phyloP scores from a whole-genome alignment of 208 protist genomes.

The Pavlovales sp. region DNA sequence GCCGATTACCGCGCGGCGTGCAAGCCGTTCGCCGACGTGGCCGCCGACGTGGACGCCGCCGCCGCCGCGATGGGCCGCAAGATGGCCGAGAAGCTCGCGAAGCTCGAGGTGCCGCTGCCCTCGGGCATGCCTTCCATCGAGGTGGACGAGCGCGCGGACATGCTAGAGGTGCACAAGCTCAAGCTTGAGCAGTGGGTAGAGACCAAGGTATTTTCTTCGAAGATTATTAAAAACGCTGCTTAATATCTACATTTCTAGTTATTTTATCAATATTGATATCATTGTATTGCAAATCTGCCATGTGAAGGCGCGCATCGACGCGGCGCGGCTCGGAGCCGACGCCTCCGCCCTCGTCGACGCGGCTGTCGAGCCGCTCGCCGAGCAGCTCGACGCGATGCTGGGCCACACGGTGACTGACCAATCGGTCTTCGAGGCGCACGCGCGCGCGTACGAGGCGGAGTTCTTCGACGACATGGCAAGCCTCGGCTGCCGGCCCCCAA shows the following conservation, averaged over 20 bases:
- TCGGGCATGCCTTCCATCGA: not conserved
- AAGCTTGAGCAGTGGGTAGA: not conserved
- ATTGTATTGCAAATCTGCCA: no score
- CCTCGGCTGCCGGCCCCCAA: slow-evolving; percentile 69
- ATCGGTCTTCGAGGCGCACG: slow-evolving; percentile 47
- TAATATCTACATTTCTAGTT: no score
- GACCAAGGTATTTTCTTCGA: no score
- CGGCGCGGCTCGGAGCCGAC: not conserved
- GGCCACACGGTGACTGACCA: slow-evolving; percentile 39
- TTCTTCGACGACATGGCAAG: slow-evolving; percentile 58
- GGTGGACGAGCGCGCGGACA: slow-evolving; percentile 1
- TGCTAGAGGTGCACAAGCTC: slow-evolving; percentile 30
- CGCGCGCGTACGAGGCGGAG: slow-evolving; percentile 11
- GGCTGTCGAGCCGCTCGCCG: slow-evolving; percentile 6
- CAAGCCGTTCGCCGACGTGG: not conserved
- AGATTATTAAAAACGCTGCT: no score
- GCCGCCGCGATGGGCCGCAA: not conserved
- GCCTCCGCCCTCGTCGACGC: not conserved
- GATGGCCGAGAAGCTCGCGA: not conserved
- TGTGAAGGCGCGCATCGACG: not conserved
- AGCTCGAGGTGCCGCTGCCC: not conserved
- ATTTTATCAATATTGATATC: no score
- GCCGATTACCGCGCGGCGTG: not conserved
- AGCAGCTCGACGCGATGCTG: slow-evolving; percentile 35
- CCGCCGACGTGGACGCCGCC: not conserved